A percentile compares a stretch with the other conserved stretches of the same genome.
phyloP scores from a whole-genome alignment of 768 basidiomycete species.

The Amanita thiersii region DNA sequence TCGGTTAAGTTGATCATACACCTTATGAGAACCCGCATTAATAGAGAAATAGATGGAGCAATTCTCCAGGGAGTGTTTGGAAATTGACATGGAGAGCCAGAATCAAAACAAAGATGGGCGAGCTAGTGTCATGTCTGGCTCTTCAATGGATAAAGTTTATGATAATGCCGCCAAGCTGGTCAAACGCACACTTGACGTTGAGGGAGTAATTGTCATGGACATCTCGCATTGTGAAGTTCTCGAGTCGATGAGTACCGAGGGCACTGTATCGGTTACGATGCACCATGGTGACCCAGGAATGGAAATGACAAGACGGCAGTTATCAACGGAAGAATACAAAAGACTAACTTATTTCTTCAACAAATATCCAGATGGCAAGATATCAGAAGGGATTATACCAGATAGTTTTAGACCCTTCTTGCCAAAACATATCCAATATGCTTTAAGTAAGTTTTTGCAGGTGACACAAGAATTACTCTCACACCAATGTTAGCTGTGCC shows the following conservation, averaged over 20 bases:
- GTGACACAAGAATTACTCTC: neutral
- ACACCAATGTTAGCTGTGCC: conserved; percentile 57
- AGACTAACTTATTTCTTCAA: conserved; percentile 72
- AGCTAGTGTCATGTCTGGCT: conserved; percentile 26
- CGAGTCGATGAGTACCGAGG: conserved; percentile 58
- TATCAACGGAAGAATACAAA: conserved; percentile 66
- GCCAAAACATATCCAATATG: conserved; percentile 78
- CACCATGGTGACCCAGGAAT: conserved; percentile 57
- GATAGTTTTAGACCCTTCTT: conserved; percentile 77
- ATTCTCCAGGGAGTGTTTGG: conserved; percentile 90
- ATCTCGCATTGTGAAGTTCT: conserved; percentile 85
- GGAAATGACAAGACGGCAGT: conserved; percentile 42
- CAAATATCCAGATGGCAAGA: conserved; percentile 76
- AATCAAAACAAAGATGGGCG: conserved; percentile 27
- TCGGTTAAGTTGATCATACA: conserved; percentile 44
- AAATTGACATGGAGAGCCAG: conserved; percentile 64
- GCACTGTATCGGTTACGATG: conserved; percentile 58
- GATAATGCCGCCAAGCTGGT: conserved; percentile 87
- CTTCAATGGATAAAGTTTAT: conserved; percentile 83
- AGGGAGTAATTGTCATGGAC: conserved; percentile 89
- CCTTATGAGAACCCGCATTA: neutral
- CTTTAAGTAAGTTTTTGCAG: conserved; percentile 54
- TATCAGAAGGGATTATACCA: conserved; percentile 83
- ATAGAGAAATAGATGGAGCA: conserved; percentile 76
- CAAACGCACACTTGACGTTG: conserved; percentile 83